phyloP scores from a whole-genome alignment of 2,329 filamentous ascomycete genomes.

The Colletotrichum plurivorum region DNA sequence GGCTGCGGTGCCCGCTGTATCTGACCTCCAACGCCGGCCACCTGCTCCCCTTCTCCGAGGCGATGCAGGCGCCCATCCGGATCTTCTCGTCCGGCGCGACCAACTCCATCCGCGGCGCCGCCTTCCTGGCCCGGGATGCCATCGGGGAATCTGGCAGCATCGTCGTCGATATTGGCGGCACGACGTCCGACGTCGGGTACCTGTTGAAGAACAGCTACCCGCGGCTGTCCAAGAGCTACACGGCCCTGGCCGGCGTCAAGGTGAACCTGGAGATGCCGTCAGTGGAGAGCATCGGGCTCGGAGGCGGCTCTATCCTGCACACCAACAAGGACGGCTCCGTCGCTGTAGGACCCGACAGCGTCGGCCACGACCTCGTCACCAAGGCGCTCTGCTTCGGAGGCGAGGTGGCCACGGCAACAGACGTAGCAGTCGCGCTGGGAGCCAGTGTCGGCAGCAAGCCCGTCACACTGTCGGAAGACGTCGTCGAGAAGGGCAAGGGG shows the following conservation, averaged over 20 bases:
- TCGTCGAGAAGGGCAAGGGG: conserved; percentile 28
- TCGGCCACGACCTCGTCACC: conserved; percentile 43
- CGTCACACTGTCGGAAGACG: background rate
- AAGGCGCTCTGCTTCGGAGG: conserved; percentile 45
- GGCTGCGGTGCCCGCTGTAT: conserved; percentile 56
- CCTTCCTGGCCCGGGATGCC: conserved; percentile 36
- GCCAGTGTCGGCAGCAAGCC: conserved; percentile 15
- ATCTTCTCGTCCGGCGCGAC: conserved; percentile 45
- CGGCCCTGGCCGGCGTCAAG: conserved; percentile 43
- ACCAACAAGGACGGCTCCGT: conserved; percentile 11
- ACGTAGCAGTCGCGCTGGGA: conserved; percentile 42
- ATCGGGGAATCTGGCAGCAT: conserved; percentile 36
- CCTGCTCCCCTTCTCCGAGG: conserved; percentile 42
- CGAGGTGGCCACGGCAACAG: conserved; percentile 43
- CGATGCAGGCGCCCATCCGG: conserved; percentile 43
- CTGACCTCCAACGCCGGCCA: conserved; percentile 66
- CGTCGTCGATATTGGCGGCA: conserved; percentile 45
- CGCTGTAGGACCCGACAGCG: conserved; percentile 45
- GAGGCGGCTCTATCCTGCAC: conserved; percentile 42
- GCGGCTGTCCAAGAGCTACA: conserved; percentile 43
- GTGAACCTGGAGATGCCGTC: conserved; percentile 46
- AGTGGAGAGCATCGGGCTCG: conserved; percentile 44
- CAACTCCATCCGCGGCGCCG: conserved; percentile 45
- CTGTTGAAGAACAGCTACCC: conserved; percentile 44
- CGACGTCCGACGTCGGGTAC: conserved; percentile 44